Evolutionary conservation across 2,329 filamentous ascomycete species (phyloP).

Genomic region (Venturia carpophila): DNA sequence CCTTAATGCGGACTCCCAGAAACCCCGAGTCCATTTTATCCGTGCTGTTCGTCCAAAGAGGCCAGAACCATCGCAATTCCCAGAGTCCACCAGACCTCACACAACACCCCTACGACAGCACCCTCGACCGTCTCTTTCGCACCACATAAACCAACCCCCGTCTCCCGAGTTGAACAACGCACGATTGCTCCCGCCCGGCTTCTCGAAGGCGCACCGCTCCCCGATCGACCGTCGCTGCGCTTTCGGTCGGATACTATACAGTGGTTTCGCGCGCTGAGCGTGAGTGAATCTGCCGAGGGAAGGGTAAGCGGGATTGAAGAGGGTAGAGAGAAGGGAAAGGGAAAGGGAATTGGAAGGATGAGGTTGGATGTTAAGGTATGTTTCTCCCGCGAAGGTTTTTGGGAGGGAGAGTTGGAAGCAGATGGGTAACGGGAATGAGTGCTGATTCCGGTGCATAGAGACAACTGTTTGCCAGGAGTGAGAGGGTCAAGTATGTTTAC

Average conservation of each 20-base stretch:
- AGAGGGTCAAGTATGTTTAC: conserved; percentile 65
- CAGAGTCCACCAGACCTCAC: too few relatives aligned
- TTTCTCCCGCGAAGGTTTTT: not conserved
- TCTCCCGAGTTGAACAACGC: not conserved
- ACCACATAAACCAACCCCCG: not conserved
- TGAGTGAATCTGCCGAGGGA: not conserved
- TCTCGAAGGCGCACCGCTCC: not conserved
- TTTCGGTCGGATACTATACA: conserved; percentile 2
- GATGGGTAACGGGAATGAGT: not conserved
- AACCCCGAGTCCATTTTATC: too few relatives aligned
- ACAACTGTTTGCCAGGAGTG: conserved; percentile 79
- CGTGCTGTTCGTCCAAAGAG: too few relatives aligned
- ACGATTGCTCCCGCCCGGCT: not conserved
- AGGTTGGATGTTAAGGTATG: conserved; percentile 40
- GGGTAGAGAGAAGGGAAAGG: not conserved
- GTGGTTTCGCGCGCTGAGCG: conserved; percentile 3
- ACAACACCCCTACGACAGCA: not conserved
- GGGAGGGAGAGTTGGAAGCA: not conserved
- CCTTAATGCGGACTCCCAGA: too few relatives aligned
- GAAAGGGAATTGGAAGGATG: conserved; percentile 27
- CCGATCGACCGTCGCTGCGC: not conserved
- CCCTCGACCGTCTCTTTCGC: not conserved
- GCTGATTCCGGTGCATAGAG: conserved; percentile 49
- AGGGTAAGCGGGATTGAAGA: not conserved
- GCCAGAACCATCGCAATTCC: too few relatives aligned